These are phyloP conservation scores for Tylopilus vinaceipallidus DNA, from an alignment of 768 basidiomycete species.

Conservation along the genomic window DNA sequence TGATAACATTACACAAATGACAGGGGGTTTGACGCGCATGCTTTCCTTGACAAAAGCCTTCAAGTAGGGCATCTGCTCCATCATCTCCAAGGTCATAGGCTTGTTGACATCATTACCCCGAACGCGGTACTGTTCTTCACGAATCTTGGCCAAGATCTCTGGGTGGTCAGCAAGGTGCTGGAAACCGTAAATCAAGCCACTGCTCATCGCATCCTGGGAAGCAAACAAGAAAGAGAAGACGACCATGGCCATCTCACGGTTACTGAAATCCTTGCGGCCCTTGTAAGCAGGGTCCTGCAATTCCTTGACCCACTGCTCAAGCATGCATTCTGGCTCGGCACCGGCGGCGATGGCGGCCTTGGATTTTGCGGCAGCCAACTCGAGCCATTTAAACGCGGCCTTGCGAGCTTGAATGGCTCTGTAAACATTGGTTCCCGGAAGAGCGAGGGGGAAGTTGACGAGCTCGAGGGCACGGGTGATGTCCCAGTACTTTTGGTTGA, in stretches of 20 bases:
- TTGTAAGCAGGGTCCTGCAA: constrained; percentile 66
- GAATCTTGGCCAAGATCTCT: constrained; percentile 81
- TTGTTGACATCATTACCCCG: constrained; percentile 74
- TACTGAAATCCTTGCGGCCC: constrained; percentile 82
- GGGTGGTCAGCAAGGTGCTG: constrained; percentile 95
- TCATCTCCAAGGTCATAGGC: constrained; percentile 80
- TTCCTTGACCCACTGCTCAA: constrained; percentile 88
- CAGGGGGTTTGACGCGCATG: constrained; percentile 87
- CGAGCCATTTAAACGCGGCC: constrained; percentile 75
- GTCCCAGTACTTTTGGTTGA: constrained; percentile 92
- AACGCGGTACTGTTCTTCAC: constrained; percentile 85
- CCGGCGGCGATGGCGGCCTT: constrained; percentile 83
- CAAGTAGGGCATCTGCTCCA: constrained; percentile 92
- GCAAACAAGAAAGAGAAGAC: constrained; percentile 96
- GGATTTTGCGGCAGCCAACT: constrained; percentile 71
- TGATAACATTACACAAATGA: constrained; percentile 73
- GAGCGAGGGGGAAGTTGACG: constrained; percentile 95
- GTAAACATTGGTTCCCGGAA: constrained; percentile 96
- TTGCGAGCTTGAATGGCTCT: constrained; percentile 91
- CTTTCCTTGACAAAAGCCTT: constrained; percentile 93
- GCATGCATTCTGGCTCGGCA: constrained; percentile 80
- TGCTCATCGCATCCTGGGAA: constrained; percentile 97
- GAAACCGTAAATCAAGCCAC: constrained; percentile 92
- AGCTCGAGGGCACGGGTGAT: constrained; percentile 95
- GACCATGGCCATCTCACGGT: constrained; percentile 96